Evolutionary conservation across 1,284 basidiomycete genomes (phyloP), one percentile per base, ranked within the genome.

Genomic region (Sanguinoderma infundibulare): DNA sequence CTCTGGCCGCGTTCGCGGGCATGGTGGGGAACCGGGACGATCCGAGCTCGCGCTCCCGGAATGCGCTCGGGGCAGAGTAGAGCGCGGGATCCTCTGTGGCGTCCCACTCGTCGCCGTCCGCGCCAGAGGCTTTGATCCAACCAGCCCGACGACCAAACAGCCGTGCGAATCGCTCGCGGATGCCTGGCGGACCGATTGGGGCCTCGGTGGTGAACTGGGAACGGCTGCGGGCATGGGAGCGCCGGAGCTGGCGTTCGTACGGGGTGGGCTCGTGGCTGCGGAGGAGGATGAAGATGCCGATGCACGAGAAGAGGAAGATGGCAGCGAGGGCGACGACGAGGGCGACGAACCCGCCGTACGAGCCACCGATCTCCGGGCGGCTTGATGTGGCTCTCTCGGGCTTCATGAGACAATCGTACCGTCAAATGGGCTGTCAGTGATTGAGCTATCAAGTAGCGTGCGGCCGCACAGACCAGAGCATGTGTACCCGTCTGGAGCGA

Each of bases 241-340:
- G 63, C 22, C 72, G 67, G 2, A 63, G 59, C 14, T 69, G 68
- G 42, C 74, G 74, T 53, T 77, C 76, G 63, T 70, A 62, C 5
- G 69, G 55, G 20, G 73, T 70, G 22, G 72, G 73, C 46, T 72
- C 70, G 60, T 73, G 66, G 53, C 71, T 59, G 53, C 72, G 72
- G 34, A 78, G 73, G 47, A 78, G 75, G 65, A 74, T 53, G 67
- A 77, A 77, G 67, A 78, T 73, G 65, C 67, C 76, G 54, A 73
- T 63, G 65, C 70, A 73, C 44, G 70, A 70, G 52, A 71, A 17
- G 62, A 78, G 50, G 65, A 78, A 64, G 61, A 78, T 69, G 57
- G 63, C 42, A n/a, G 70, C 67, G 50, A 77, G 74, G 24, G 55
- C 62, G 55, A 75, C 73, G 51, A 78, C 70, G 20, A 78, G 67